Percentiles rank a stretch among this genome's conserved stretches.
These are phyloP conservation scores for Cordyceps cateniannulata DNA, from an alignment of 2,329 filamentous ascomycete genomes.

Conservation along the genomic window DNA sequence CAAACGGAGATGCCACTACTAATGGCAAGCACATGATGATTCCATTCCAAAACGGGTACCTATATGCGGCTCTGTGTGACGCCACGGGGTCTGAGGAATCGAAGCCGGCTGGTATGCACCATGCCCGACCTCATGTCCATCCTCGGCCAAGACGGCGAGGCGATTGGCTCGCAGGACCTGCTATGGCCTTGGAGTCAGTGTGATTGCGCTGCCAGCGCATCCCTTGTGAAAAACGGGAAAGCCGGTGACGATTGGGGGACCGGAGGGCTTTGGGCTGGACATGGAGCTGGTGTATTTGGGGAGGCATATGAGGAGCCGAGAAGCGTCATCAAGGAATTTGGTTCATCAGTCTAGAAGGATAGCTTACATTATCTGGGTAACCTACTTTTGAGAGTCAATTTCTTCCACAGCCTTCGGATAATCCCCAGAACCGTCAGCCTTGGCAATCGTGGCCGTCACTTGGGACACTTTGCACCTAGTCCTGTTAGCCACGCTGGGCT, in stretches of 20 bases:
- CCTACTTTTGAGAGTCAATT: no score
- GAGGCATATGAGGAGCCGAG: constrained; percentile 35
- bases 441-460: no score
- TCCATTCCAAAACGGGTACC: constrained; percentile 37
- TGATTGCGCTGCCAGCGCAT: constrained; percentile 43
- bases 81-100: constrained; percentile 23
- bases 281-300: constrained; percentile 15
- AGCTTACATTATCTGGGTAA: no score
- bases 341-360: background rate
- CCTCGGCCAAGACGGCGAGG: constrained; percentile 38
- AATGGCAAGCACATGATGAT: constrained; percentile 28
- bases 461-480: no score
- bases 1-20: background rate
- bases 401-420: no score
- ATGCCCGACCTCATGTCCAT: constrained; percentile 32
- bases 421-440: no score
- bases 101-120: constrained; percentile 27
- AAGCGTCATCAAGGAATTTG: constrained; percentile 47
- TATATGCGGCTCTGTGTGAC: constrained; percentile 31
- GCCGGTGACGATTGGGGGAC: constrained; percentile 28
- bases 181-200: constrained; percentile 44
- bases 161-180: constrained; percentile 43
- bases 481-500: no score
- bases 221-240: constrained; percentile 40
- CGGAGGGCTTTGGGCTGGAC: constrained; percentile 27